A percentile compares a stretch with the other conserved stretches of the same genome.
Evolutionary conservation across 106 monocot genomes (phyloP).

Genomic region (Posidonia australis): DNA sequence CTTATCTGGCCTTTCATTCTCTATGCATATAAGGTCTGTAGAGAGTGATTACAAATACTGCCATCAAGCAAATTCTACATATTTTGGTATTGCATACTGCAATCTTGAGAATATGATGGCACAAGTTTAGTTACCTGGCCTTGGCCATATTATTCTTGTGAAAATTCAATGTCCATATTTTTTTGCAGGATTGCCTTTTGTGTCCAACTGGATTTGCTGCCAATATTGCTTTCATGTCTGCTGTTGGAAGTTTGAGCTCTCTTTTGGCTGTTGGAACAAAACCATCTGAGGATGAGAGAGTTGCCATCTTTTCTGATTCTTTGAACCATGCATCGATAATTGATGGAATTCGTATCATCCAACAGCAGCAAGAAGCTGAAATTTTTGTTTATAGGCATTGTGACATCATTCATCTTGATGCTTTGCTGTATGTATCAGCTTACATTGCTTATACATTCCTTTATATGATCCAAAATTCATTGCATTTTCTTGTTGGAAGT

Average conservation of each 20-base stretch:
- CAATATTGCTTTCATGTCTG: conserved; percentile 73
- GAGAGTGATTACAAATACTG: no score
- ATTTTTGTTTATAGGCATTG: conserved; percentile 71
- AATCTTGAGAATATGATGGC: background rate
- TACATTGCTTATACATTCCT: background rate
- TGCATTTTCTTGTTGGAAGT: conserved; percentile 7
- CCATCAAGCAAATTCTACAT: no score
- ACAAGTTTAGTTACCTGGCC: background rate
- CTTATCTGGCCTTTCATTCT: no score
- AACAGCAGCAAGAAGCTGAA: conserved; percentile 44
- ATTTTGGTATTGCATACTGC: background rate
- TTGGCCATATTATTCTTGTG: background rate
- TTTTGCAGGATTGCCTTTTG: conserved; percentile 25
- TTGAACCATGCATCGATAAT: conserved; percentile 98
- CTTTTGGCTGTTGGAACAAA: conserved; percentile 32
- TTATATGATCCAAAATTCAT: background rate
- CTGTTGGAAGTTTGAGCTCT: conserved; percentile 71
- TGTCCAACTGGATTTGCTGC: conserved; percentile 24
- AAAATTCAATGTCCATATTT: background rate
- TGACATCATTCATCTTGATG: conserved; percentile 67
- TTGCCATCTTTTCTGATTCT: conserved; percentile 89
- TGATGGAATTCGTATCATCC: conserved; percentile 69
- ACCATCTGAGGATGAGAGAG: conserved; percentile 43
- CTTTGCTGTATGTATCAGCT: conserved; percentile 48
- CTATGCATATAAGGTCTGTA: no score